phyloP scores from a whole-genome alignment of 768 basidiomycete species.

The Phlebiopsis gigantea region DNA sequence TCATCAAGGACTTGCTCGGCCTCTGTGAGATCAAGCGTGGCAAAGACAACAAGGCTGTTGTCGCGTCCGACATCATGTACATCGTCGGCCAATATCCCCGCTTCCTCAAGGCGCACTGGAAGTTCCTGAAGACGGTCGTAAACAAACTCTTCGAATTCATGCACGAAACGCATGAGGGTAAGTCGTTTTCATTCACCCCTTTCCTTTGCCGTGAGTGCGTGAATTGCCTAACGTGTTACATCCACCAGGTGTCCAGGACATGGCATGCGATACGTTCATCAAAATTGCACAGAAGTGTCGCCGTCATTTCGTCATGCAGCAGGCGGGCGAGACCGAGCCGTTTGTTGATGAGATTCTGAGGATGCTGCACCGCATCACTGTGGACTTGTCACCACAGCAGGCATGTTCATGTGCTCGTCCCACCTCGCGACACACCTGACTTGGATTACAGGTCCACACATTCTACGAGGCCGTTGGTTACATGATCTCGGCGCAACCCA shows the following conservation, averaged over 20 bases:
- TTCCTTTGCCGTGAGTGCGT: neutral
- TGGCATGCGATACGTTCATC: conserved; percentile 99
- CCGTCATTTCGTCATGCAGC: conserved; percentile 97
- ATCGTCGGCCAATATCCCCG: conserved; percentile 99
- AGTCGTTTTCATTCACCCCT: neutral
- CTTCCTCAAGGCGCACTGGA: conserved; percentile 99
- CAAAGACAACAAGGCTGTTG: conserved; percentile 99
- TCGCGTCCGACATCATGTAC: conserved; percentile 95
- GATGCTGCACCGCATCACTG: conserved; percentile 86
- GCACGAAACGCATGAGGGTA: conserved; percentile 99
- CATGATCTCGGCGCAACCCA: conserved; percentile 99
- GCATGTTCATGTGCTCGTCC: conserved; percentile 18
- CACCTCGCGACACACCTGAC: neutral
- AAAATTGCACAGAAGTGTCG: conserved; percentile 99
- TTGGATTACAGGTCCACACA: conserved; percentile 62
- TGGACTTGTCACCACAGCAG: conserved; percentile 90
- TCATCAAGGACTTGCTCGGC: conserved; percentile 98
- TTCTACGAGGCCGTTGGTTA: conserved; percentile 99
- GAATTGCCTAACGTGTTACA: conserved; percentile 10
- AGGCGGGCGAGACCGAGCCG: conserved; percentile 93
- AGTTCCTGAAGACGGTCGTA: conserved; percentile 99
- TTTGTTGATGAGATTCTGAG: conserved; percentile 97
- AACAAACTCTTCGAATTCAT: conserved; percentile 99
- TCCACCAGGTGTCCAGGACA: conserved; percentile 88
- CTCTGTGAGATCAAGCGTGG: conserved; percentile 97